These are phyloP conservation scores for Globisporangium sylvaticum DNA, from an alignment of 352 stramenopile species.

Conservation along the genomic window DNA sequence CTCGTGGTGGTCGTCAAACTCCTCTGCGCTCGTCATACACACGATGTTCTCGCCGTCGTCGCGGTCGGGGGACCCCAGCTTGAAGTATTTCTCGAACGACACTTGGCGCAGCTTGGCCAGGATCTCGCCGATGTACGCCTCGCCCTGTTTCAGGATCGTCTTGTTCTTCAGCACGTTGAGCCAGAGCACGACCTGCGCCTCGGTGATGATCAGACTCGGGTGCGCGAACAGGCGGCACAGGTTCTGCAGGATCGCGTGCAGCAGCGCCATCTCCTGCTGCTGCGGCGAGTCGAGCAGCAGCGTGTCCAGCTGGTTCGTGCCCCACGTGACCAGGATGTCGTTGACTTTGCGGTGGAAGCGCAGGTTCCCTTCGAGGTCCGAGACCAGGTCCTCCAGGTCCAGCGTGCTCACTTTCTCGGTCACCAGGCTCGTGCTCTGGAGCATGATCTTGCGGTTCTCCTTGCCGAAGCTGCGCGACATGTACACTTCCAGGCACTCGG, in stretches of 20 bases:
- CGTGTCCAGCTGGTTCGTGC: conserved; percentile 57
- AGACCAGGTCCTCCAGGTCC: conserved; percentile 36
- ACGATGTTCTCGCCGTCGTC: conserved; percentile 32
- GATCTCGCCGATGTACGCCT: conserved; percentile 33
- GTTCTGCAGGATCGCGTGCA: conserved; percentile 41
- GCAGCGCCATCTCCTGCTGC: conserved; percentile 43
- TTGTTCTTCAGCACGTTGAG: conserved; percentile 71
- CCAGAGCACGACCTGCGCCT: conserved; percentile 76
- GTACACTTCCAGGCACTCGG: conserved; percentile 71
- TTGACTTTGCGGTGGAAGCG: conserved; percentile 76
- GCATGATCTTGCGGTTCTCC: conserved; percentile 57
- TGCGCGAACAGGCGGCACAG: conserved; percentile 58
- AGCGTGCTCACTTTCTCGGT: conserved; percentile 50
- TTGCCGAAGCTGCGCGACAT: conserved; percentile 68
- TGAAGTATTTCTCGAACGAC: conserved; percentile 81
- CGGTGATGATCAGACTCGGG: conserved; percentile 61
- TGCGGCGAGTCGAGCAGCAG: conserved; percentile 37
- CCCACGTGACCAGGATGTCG: conserved; percentile 69
- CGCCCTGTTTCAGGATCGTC: conserved; percentile 42
- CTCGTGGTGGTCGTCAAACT: conserved; percentile 75
- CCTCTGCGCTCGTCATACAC: conserved; percentile 42
- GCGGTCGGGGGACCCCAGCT: conserved; percentile 61
- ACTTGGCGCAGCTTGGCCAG: conserved; percentile 49
- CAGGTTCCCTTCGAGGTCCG: conserved; percentile 49
- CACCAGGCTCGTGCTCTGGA: conserved; percentile 53